phyloP scores from a whole-genome alignment of 2,329 filamentous ascomycete genomes.

The Fusarium mexicanum region DNA sequence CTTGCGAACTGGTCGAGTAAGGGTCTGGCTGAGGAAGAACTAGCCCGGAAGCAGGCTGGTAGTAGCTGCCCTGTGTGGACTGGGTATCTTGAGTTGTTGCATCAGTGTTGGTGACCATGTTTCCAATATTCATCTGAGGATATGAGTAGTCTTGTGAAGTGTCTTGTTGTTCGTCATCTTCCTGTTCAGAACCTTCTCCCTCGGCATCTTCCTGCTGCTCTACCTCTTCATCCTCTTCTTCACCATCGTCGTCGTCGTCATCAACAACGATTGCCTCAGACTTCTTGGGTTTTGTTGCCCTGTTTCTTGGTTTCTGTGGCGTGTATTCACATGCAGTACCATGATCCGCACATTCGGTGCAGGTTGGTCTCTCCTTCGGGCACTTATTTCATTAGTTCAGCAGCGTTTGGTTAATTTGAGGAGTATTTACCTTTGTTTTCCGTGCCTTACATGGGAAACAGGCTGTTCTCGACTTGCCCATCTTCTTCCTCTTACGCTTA shows the following conservation, averaged over 20 bases:
- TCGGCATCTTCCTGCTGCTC: conserved; percentile 21
- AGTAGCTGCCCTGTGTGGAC: conserved; percentile 39
- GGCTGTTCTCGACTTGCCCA: conserved; percentile 47
- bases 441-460: conserved; percentile 51
- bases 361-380: conserved; percentile 52
- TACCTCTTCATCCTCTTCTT: conserved; percentile 22
- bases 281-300: conserved; percentile 28
- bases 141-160: conserved; percentile 39
- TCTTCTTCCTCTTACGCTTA: conserved; percentile 30
- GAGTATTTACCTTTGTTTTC: conserved; percentile 51
- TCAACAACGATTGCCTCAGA: conserved; percentile 22
- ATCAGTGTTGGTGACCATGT: conserved; percentile 41
- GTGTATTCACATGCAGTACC: conserved; percentile 53
- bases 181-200: conserved; percentile 24
- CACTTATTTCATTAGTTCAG: conserved; percentile 47
- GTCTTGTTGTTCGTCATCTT: conserved; percentile 15
- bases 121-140: conserved; percentile 44
- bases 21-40: conserved; percentile 40
- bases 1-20: conserved; percentile 25
- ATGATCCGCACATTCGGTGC: conserved; percentile 49
- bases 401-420: not conserved
- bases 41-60: conserved; percentile 42
- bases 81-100: conserved; percentile 32
- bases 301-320: conserved; percentile 43
- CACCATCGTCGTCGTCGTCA: not conserved